Base-by-base conservation (phyloP, 2,329 filamentous ascomycete genomes). In the Fusarium acutatum region DNA sequence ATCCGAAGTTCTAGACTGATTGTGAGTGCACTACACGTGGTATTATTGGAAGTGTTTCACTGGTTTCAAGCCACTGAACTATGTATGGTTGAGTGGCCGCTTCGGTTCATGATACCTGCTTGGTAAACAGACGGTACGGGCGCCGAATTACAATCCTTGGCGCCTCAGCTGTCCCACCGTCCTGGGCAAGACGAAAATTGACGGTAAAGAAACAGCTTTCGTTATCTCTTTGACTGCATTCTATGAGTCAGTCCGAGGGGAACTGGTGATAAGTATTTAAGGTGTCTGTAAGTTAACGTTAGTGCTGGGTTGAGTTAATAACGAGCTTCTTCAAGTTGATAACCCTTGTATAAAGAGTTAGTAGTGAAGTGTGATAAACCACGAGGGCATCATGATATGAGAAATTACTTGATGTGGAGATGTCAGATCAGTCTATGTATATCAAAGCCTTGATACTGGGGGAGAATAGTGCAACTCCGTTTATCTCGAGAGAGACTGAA, bases 281-380 rank as follows among this genome's bases (percentile, higher is more conserved):
- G n/a, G 10, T 22, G 7, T 22, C 13, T 26, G 4, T 37, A 26
- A 50, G 30, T 11, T 26, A 9, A 10, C 3, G 6, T 17, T 5
- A 12, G 14, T 22, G 3, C 10, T 20, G 10, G 8, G n/a, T 7
- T 26, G n/a, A 15, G 20, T 4, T 8, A 11, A 17, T 17, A 28
- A 22, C 14, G 7, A 28, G 24, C 32, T 32, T 28, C 15, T 38
- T 6, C 1, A 13, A n/a, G 20, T 4, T n/a, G 11, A 28, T 18
- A 7, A 14, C 4, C 10, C 7, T 28, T 17, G 3, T 7, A 7
- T 53, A 17, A 8, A 6, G 2, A 10, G 11, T 38, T 9, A 17
- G 3, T 14, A 18, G 7, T 17, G 11, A 12, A n/a, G 9, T 17
- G 4, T 17, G 9, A 30, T n/a, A n/a, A 12, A 17, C 10, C 0